A percentile compares a stretch with the other conserved stretches of the same genome.
These are phyloP conservation scores for Yarrowia alimentaria DNA, from an alignment of 805 yeast genomes.

Conservation along the genomic window DNA sequence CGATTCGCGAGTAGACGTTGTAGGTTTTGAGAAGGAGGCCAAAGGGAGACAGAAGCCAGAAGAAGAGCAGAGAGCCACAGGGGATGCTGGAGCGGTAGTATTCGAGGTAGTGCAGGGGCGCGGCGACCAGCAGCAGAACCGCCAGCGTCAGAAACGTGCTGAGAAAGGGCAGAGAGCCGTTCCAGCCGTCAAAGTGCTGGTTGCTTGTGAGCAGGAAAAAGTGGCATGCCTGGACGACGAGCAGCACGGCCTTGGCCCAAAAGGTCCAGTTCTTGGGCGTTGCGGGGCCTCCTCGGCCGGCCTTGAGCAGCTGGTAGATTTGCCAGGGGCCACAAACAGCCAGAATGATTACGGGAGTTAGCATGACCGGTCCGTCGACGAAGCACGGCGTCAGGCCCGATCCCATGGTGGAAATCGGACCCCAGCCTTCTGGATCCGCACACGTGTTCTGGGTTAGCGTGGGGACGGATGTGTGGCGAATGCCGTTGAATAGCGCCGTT, in stretches of 20 bases:
- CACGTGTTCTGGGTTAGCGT: conserved; percentile 28
- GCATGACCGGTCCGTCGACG: conserved; percentile 40
- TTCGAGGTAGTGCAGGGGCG: conserved; percentile 66
- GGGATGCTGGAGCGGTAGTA: conserved; percentile 64
- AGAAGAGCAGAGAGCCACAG: conserved; percentile 64
- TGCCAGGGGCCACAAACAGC: conserved; percentile 38
- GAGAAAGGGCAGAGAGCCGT: conserved; percentile 35
- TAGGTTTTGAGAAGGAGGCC: conserved; percentile 46
- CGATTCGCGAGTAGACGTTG: conserved; percentile 30
- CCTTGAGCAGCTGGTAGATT: conserved; percentile 32
- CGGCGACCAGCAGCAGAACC: conserved; percentile 48
- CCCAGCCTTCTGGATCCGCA: conserved; percentile 40
- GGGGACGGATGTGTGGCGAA: not conserved
- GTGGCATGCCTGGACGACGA: conserved; percentile 31
- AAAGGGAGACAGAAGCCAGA: conserved; percentile 63
- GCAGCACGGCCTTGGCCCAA: conserved; percentile 32
- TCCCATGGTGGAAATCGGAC: conserved; percentile 38
- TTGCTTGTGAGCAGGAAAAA: conserved; percentile 29
- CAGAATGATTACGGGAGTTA: conserved; percentile 37
- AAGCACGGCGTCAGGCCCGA: conserved; percentile 43
- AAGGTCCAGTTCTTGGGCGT: conserved; percentile 33
- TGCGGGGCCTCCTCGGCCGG: conserved; percentile 32
- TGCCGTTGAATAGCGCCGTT: too few species aligned
- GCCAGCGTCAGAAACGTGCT: conserved; percentile 42
- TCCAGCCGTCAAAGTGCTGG: conserved; percentile 30